Evolutionary conservation across 202 grass and related monocot species (phyloP), one percentile per base, ranked within the genome.

Genomic region (Panicum hallii): DNA sequence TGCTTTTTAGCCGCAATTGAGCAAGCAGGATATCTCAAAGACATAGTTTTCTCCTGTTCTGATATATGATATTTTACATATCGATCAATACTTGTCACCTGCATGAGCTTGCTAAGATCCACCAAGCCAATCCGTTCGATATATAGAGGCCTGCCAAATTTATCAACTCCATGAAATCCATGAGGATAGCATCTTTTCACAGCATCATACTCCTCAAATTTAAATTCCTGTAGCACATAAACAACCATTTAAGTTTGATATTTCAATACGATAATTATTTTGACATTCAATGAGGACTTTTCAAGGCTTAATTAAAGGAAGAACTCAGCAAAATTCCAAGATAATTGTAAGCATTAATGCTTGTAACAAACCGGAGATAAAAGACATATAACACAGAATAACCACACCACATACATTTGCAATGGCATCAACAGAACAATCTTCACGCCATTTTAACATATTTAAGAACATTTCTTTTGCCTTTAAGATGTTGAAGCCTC

Each of bases 371-470:
- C 34, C n/a, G 58, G 6, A 20, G 50, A 30, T 69, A 55, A 17
- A 55, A 50, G 5, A 73, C 67, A 34, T 82, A 57, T 73, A 82
- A 70, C 20, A 84, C 77, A 78, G 11, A 79, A 73, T 65, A 70
- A 79, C 6, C 12, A 75, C 15, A 79, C 63, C 34, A 28, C 82
- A 73, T 92, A 95, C 96, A 77, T 90, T 95, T 78, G 92, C 82
- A 72, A 98, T 90, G 62, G 75, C 34, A 84, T 98, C 96, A 61
- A 95, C 82, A 63, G 70, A 87, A 85, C 52, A 94, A 53, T 94
- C 91, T 89, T 90, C 91, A 81, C 96, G 93, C 96, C 96, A 98
- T 85, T 95, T 95, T 41, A 98, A 72, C 96, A 98, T 98, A 90
- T 89, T 95, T 75, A 95, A 45, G 55, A 98, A 98, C 89, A 94